A percentile compares a stretch with the other conserved stretches of the same genome.
phyloP scores from a whole-genome alignment of 805 yeast genomes.

The Myxozyma neotropica region DNA sequence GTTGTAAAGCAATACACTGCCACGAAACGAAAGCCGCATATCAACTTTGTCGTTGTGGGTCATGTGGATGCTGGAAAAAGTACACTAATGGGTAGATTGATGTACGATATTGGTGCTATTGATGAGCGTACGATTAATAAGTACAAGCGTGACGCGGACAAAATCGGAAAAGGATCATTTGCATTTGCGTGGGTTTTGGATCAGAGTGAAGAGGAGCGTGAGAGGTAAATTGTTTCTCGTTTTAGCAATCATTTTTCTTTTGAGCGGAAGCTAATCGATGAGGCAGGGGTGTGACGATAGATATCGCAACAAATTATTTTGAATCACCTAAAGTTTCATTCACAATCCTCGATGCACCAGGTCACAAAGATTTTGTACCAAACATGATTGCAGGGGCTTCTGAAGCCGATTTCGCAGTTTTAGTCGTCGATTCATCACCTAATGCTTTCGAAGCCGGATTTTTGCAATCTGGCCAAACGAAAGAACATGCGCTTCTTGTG shows the following conservation, averaged over 20 bases:
- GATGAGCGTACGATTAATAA: slow-evolving; percentile 66
- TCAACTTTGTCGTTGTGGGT: slow-evolving; percentile 75
- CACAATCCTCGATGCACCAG: slow-evolving; percentile 83
- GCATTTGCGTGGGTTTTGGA: slow-evolving; percentile 87
- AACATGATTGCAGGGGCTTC: slow-evolving; percentile 80
- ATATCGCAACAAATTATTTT: slow-evolving; percentile 68
- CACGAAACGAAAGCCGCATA: slow-evolving; percentile 52
- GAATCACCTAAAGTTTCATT: slow-evolving; percentile 58
- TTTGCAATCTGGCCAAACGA: slow-evolving; percentile 69
- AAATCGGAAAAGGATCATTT: slow-evolving; percentile 73
- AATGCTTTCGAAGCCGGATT: slow-evolving; percentile 76
- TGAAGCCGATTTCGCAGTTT: slow-evolving; percentile 59
- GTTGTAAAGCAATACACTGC: slow-evolving; percentile 46
- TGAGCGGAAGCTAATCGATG: not conserved
- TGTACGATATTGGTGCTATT: slow-evolving; percentile 68
- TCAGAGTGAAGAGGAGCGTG: slow-evolving; percentile 74
- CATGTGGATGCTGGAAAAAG: slow-evolving; percentile 88
- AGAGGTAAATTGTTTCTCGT: slow-evolving; percentile 28
- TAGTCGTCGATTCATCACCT: slow-evolving; percentile 66
- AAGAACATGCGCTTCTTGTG: slow-evolving; percentile 73
- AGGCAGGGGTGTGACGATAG: slow-evolving; percentile 74
- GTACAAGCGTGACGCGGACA: slow-evolving; percentile 63
- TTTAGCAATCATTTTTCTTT: not conserved
- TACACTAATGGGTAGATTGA: slow-evolving; percentile 72
- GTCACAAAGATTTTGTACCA: slow-evolving; percentile 80